Conservation (phyloP, 73 alveolate genomes). For the Paramecium bursaria region DNA sequence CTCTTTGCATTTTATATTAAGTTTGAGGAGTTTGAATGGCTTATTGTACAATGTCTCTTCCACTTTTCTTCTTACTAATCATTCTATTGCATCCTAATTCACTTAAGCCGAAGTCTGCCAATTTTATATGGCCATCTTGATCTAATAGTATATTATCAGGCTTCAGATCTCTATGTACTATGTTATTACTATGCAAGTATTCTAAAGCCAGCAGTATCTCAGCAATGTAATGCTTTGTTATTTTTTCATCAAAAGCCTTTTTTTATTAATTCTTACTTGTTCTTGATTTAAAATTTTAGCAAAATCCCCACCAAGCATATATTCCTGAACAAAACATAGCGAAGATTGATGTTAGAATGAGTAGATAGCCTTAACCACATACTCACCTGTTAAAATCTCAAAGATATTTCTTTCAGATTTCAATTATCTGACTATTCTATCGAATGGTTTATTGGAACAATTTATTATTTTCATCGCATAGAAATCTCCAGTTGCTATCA, state of each 20-base stretch:
- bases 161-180: constrained; percentile 86
- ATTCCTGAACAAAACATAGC: constrained; percentile 47
- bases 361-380: constrained; percentile 38
- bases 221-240: constrained; percentile 80
- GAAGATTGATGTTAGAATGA: constrained; percentile 56
- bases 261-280: constrained; percentile 27
- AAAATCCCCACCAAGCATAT: constrained; percentile 69
- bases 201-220: constrained; percentile 84
- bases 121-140: constrained; percentile 82
- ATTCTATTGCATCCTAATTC: constrained; percentile 70
- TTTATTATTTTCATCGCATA: constrained; percentile 77
- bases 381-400: constrained; percentile 37
- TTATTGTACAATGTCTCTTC: constrained; percentile 31
- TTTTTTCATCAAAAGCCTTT: constrained; percentile 81
- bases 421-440: constrained; percentile 29
- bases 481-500: constrained; percentile 71
- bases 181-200: constrained; percentile 79
- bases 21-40: constrained; percentile 50
- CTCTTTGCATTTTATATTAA: constrained; percentile 20
- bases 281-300: constrained; percentile 74
- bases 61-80: constrained; percentile 64
- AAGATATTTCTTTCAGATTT: constrained; percentile 56
- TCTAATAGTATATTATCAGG: constrained; percentile 88
- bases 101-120: constrained; percentile 87
- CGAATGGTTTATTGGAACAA: constrained; percentile 46